A percentile compares a stretch with the other conserved stretches of the same genome.
These are phyloP conservation scores for Globisporangium canariense DNA, from an alignment of 352 stramenopile genomes.

Conservation along the genomic window DNA sequence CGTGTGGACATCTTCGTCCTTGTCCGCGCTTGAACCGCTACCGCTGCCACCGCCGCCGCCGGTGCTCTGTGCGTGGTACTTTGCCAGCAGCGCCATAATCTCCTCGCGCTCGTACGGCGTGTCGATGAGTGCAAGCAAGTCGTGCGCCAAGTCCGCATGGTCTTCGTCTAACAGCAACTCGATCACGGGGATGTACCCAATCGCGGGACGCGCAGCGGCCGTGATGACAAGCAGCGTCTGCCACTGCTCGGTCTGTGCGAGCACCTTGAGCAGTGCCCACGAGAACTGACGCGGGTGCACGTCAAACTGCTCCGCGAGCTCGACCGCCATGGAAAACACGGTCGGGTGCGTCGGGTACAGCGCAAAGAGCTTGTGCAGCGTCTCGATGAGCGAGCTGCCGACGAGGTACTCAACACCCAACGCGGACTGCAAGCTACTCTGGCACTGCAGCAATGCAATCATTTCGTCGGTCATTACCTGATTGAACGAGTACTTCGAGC, in stretches of 20 bases:
- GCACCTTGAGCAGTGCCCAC: conserved; percentile 41
- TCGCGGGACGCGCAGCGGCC: conserved; percentile 29
- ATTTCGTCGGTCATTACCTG: conserved; percentile 47
- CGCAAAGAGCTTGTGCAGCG: conserved; percentile 53
- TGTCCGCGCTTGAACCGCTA: neutral
- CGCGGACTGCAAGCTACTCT: conserved; percentile 35
- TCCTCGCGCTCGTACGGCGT: conserved; percentile 28
- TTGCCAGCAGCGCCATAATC: conserved; percentile 26
- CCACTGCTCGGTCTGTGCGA: conserved; percentile 48
- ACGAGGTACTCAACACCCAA: conserved; percentile 40
- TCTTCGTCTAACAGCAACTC: conserved; percentile 48
- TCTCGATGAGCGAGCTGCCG: conserved; percentile 51
- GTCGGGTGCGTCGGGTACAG: conserved; percentile 38
- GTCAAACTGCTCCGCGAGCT: conserved; percentile 38
- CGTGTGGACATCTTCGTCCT: neutral
- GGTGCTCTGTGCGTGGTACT: conserved; percentile 17
- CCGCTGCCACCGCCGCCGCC: conserved; percentile 10
- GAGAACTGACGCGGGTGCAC: conserved; percentile 56
- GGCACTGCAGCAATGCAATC: conserved; percentile 39
- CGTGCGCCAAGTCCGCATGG: conserved; percentile 30
- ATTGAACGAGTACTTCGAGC: conserved; percentile 37
- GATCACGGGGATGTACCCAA: conserved; percentile 40
- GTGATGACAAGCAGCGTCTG: conserved; percentile 39
- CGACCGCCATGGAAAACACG: conserved; percentile 31
- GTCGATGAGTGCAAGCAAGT: conserved; percentile 34